Percentiles rank a stretch among this genome's conserved stretches.
These are phyloP conservation scores for Phytopythium oedochilum DNA, from an alignment of 352 stramenopile genomes.

Conservation along the genomic window DNA sequence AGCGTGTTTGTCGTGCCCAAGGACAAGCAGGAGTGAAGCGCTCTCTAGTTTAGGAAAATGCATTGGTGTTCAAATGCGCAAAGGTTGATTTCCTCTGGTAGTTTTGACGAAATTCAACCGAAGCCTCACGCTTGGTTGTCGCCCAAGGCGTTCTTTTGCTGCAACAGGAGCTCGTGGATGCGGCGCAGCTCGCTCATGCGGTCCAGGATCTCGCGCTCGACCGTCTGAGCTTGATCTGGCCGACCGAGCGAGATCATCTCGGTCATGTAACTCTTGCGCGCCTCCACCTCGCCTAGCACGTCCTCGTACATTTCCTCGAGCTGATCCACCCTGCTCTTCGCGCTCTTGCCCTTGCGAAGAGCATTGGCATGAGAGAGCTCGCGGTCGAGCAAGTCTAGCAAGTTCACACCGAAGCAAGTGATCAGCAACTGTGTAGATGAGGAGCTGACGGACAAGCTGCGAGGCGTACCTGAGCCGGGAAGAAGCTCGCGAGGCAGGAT, in stretches of 20 bases:
- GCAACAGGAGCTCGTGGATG: slow-evolving; percentile 59
- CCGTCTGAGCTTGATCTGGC: slow-evolving; percentile 26
- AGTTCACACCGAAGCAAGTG: no score
- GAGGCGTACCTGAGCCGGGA: slow-evolving; percentile 50
- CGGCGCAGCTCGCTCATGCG: slow-evolving; percentile 56
- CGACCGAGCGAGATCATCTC: slow-evolving; percentile 59
- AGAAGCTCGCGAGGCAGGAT: slow-evolving; percentile 72
- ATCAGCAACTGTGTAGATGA: not conserved
- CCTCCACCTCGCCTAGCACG: slow-evolving; percentile 58
- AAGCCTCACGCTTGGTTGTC: not conserved
- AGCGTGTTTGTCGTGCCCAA: slow-evolving; percentile 68
- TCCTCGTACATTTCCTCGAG: slow-evolving; percentile 62
- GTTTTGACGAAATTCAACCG: not conserved
- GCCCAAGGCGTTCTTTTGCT: slow-evolving; percentile 29
- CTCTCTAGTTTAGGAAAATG: not conserved
- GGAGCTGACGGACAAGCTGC: no score
- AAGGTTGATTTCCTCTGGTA: not conserved
- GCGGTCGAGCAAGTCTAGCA: slow-evolving; percentile 53
- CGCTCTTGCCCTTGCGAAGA: slow-evolving; percentile 25
- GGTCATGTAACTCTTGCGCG: slow-evolving; percentile 52
- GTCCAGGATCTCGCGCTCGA: slow-evolving; percentile 65
- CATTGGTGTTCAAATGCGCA: not conserved
- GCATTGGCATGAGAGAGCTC: slow-evolving; percentile 55
- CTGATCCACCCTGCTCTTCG: slow-evolving; percentile 39
- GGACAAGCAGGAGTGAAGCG: slow-evolving; percentile 31